Base-by-base conservation (phyloP, 352 stramenopile species). In the Globisporangium splendens region DNA sequence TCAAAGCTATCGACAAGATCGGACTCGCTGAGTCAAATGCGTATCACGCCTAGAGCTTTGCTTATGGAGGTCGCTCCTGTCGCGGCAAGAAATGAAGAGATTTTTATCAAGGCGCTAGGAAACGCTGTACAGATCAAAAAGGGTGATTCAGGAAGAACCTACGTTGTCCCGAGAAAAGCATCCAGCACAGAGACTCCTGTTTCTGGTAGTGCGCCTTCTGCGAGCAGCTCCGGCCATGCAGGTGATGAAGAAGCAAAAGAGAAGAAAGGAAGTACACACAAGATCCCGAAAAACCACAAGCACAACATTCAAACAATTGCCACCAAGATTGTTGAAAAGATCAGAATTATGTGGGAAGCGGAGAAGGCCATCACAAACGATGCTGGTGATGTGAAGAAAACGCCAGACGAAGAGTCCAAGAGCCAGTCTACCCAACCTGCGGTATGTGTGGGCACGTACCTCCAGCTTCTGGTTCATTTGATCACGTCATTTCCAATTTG, bases 31-130 rank as follows among this genome's bases (percentile, higher is more conserved):
- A 78, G 46, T 24, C 80, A 91, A 38, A 92, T 92, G 83, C 77
- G 86, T 5, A 93, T 94, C 47, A 92, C 79, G 0, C 86, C 85
- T 15, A 83, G 84, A 20, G 82, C 83, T 2, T 66, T 96, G 50
- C 71, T 96, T 18, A 93, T 83, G 59, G 86, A 96, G 39, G 68
- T 96, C 14, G 83, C 83, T 5, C 46, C 78, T 15, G 75, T 91
- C 33, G 85, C 85, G 41, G 68, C 82, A 28, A 74, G 85, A 20
- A 91, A 92, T 62, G 84, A 96, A 62, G 66, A 72, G 13, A 64
- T 93, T 14, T 94, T 96, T 51, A 57, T 90, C 11, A 76, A 82
- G 43, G 86, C 86, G 15, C 65, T 96, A 8, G 60, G 83, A 38
- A 84, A 83, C 20, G 76, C 83, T 3, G 73, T 96, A 11, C 54